A percentile compares a stretch with the other conserved stretches of the same genome.
Evolutionary conservation across 495 filamentous ascomycete species (phyloP).

Genomic region (Penicillium egyptiacum): DNA sequence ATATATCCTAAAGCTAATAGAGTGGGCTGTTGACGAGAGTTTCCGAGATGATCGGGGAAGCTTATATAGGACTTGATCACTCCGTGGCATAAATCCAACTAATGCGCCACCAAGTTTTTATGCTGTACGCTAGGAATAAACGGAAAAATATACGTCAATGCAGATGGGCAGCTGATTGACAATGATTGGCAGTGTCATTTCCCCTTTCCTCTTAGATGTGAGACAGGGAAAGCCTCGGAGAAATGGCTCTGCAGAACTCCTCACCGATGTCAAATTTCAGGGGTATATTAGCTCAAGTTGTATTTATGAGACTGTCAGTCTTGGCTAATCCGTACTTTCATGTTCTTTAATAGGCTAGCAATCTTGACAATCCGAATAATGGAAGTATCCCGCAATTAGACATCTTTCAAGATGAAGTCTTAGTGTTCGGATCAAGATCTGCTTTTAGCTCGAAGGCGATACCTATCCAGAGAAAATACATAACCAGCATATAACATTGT

Average conservation of each 20-base stretch:
- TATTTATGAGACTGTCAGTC: background rate
- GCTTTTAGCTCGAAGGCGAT: conserved; percentile 38
- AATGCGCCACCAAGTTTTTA: background rate
- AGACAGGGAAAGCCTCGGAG: background rate
- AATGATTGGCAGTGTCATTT: conserved; percentile 7
- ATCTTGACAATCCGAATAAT: too few species aligned
- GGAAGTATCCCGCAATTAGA: background rate
- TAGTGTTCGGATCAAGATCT: conserved; percentile 39
- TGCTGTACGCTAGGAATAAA: conserved; percentile 1
- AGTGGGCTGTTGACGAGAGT: background rate
- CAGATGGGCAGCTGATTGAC: background rate
- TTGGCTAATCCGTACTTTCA: background rate
- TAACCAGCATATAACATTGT: conserved; percentile 33
- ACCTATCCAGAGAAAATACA: conserved; percentile 43
- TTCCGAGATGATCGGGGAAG: background rate
- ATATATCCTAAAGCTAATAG: background rate
- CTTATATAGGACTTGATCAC: background rate
- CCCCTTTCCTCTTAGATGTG: conserved; percentile 1
- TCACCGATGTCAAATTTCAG: background rate
- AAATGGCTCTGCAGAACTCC: background rate
- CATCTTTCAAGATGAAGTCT: background rate
- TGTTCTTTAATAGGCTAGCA: background rate
- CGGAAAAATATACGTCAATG: background rate
- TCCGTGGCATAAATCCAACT: background rate
- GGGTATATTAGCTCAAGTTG: background rate